These are phyloP conservation scores for Neurospora sp. DNA, from an alignment of 495 filamentous ascomycete species.

Conservation along the genomic window DNA sequence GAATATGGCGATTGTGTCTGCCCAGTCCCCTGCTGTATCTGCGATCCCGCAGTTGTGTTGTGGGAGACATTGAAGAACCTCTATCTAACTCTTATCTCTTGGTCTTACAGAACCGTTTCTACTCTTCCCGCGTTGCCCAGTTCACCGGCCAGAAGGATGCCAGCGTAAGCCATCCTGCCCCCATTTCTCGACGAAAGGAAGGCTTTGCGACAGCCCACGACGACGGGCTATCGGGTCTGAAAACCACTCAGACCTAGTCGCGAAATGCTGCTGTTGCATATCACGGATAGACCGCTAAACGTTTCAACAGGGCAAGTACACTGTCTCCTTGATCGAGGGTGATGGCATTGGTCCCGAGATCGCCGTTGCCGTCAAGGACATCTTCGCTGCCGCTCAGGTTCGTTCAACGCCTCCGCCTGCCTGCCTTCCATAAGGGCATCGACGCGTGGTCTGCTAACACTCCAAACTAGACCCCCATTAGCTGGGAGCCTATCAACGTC, in stretches of 20 bases:
- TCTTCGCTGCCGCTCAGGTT: constrained; percentile 92
- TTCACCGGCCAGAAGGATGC: constrained; percentile 83
- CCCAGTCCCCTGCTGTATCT: neutral
- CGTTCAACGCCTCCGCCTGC: constrained; percentile 8
- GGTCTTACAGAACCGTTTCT: constrained; percentile 13
- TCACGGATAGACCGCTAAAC: constrained; percentile 7
- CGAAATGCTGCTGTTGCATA: neutral
- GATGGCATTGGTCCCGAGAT: constrained; percentile 98
- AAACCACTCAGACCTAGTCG: constrained; percentile 34
- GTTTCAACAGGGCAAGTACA: constrained; percentile 72
- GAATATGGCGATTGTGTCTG: neutral
- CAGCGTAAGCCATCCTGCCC: constrained; percentile 52
- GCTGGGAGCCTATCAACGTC: constrained; percentile 96
- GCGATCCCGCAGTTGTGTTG: neutral
- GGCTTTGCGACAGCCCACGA: constrained; percentile 5
- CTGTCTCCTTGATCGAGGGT: constrained; percentile 94
- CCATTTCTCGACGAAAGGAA: neutral
- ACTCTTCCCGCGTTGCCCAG: constrained; percentile 61
- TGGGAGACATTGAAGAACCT: neutral
- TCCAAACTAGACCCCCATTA: constrained; percentile 63
- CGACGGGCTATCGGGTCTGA: constrained; percentile 10
- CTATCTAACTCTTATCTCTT: neutral
- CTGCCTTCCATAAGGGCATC: constrained; percentile 5
- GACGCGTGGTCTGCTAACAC: neutral
- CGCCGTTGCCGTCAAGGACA: constrained; percentile 92